Conservation (phyloP, 2,329 filamentous ascomycete species). For the Aspergillus aculeatinus region DNA sequence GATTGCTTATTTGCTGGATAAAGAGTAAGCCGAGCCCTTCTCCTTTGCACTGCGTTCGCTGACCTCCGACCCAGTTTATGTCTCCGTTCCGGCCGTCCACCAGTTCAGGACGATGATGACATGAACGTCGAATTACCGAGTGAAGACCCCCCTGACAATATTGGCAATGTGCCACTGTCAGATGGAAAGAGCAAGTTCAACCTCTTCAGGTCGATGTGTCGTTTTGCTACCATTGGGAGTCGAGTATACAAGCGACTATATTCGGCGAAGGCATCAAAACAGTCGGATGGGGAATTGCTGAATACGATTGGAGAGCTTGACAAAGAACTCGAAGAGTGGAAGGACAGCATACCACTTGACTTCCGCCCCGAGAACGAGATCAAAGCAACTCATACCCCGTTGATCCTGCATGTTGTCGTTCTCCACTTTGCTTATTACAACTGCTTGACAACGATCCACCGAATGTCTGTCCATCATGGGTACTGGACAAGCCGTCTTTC, state of each 20-base stretch:
- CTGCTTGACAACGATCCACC: slow-evolving; percentile 93
- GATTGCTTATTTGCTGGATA: slow-evolving; percentile 73
- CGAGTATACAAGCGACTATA: slow-evolving; percentile 92
- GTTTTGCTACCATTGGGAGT: slow-evolving; percentile 87
- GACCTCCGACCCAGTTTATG: slow-evolving; percentile 53
- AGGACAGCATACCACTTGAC: slow-evolving; percentile 89
- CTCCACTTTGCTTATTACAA: slow-evolving; percentile 98
- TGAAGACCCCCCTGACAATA: slow-evolving; percentile 84
- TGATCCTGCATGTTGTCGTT: slow-evolving; percentile 93
- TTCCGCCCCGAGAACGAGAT: slow-evolving; percentile 98
- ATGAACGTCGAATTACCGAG: slow-evolving; percentile 97
- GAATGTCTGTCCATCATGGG: slow-evolving; percentile 96
- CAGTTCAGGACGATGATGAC: slow-evolving; percentile 72
- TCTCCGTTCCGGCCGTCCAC: slow-evolving; percentile 68
- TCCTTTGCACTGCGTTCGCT: slow-evolving; percentile 21
- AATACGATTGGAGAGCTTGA: slow-evolving; percentile 96
- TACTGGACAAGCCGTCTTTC: slow-evolving; percentile 96
- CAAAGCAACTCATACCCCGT: slow-evolving; percentile 82
- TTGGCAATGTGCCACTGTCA: slow-evolving; percentile 87
- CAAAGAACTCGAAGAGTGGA: slow-evolving; percentile 88
- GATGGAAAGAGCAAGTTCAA: slow-evolving; percentile 93
- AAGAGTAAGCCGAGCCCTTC: slow-evolving; percentile 52
- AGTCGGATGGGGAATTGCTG: slow-evolving; percentile 87
- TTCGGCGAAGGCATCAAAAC: slow-evolving; percentile 85
- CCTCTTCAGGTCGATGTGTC: slow-evolving; percentile 87